A percentile compares a stretch with the other conserved stretches of the same genome.
Conservation (phyloP, 331 rosid species). For the Quercus tomentella region DNA sequence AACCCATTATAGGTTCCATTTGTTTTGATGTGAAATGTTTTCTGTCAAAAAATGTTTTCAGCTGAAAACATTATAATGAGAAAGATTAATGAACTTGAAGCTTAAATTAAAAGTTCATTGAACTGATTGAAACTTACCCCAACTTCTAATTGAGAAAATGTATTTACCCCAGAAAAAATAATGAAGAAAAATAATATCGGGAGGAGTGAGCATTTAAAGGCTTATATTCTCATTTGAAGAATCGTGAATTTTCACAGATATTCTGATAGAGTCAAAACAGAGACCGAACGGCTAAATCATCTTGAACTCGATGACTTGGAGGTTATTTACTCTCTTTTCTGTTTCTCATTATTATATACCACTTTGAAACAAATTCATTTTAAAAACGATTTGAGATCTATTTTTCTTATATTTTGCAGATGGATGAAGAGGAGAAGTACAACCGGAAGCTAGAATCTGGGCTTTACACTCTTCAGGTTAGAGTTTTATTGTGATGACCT, state of each 20-base stretch:
- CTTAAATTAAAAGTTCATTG: not conserved
- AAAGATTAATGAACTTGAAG: not conserved
- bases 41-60: too few relatives aligned
- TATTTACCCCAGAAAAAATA: not conserved
- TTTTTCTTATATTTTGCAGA: constrained; percentile 37
- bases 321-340: constrained; percentile 39
- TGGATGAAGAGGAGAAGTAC: constrained; percentile 94
- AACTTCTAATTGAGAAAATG: not conserved
- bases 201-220: not conserved
- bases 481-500: constrained; percentile 13
- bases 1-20: not conserved
- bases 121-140: not conserved
- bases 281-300: constrained; percentile 63
- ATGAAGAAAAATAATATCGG: not conserved
- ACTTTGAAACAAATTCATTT: not conserved
- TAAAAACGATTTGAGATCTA: not conserved
- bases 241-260: constrained; percentile 43
- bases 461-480: constrained; percentile 91
- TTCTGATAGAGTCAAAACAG: constrained; percentile 77
- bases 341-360: not conserved
- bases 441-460: constrained; percentile 90
- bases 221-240: constrained; percentile 17
- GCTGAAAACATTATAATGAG: not conserved
- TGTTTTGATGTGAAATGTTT: too few relatives aligned
- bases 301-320: constrained; percentile 81